These are phyloP conservation scores for Stropharia rugosoannulata DNA, from an alignment of 768 basidiomycete genomes.

Conservation along the genomic window DNA sequence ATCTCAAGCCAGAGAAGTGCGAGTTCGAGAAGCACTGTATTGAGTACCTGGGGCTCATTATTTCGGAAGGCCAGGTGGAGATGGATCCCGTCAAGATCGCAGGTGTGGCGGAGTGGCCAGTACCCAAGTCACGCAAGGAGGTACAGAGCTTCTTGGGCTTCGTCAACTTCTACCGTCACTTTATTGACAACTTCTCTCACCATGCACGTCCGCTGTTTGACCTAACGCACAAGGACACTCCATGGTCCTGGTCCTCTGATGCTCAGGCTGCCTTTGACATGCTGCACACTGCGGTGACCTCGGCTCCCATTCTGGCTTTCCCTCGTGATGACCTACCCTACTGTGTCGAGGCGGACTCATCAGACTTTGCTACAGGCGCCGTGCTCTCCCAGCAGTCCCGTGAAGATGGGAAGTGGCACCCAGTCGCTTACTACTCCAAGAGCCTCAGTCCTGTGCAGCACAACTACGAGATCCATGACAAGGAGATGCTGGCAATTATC, in stretches of 20 bases:
- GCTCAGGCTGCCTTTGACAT: conserved; percentile 17
- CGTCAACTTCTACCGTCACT: conserved; percentile 29
- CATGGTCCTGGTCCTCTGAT: background rate
- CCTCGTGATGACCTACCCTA: background rate
- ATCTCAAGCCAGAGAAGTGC: conserved; percentile 36
- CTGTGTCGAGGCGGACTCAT: conserved; percentile 27
- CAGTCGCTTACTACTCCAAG: conserved; percentile 17
- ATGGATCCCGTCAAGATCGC: too few relatives aligned
- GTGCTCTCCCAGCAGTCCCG: conserved; percentile 27
- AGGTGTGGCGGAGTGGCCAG: too few relatives aligned
- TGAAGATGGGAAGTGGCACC: conserved; percentile 24
- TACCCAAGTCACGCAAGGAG: too few relatives aligned
- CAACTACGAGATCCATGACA: background rate
- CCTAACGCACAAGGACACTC: conserved; percentile 6
- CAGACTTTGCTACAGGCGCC: conserved; percentile 39
- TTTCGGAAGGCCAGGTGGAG: conserved; percentile 13
- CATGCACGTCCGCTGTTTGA: conserved; percentile 19
- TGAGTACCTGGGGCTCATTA: conserved; percentile 32
- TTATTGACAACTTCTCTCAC: conserved; percentile 27
- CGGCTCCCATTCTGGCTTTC: conserved; percentile 21
- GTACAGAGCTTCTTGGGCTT: conserved; percentile 18
- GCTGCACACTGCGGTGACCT: conserved; percentile 21
- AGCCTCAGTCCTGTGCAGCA: background rate
- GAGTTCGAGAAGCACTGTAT: conserved; percentile 23
- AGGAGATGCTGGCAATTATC: background rate